A percentile compares a stretch with the other conserved stretches of the same genome.
Evolutionary conservation across 2,329 filamentous ascomycete species (phyloP).

Genomic region (Fusarium nisikadoi): DNA sequence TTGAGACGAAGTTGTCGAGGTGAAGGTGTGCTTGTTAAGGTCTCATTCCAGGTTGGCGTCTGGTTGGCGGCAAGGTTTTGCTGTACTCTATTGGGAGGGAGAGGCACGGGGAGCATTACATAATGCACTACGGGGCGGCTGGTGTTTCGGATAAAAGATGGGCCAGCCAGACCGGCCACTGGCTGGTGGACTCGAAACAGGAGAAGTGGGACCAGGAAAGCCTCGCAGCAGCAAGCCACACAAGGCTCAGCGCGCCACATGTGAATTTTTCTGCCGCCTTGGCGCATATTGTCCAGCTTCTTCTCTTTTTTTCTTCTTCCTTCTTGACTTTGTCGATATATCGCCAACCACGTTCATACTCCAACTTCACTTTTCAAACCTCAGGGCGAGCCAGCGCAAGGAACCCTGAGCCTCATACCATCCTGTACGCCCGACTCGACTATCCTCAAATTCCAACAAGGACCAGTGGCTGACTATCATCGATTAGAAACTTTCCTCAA

Average conservation of each 20-base stretch:
- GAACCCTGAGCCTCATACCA: conserved; percentile 60
- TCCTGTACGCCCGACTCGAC: conserved; percentile 16
- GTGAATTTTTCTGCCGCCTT: conserved; percentile 40
- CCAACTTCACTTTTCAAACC: conserved; percentile 32
- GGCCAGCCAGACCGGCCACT: neutral
- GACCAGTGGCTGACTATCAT: conserved; percentile 24
- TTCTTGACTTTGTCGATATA: conserved; percentile 27
- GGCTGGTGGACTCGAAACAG: neutral
- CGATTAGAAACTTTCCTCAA: conserved; percentile 18
- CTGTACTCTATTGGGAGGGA: conserved; percentile 45
- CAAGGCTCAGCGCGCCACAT: conserved; percentile 35
- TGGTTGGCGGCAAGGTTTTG: conserved; percentile 57
- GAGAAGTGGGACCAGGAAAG: neutral
- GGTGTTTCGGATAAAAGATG: conserved; percentile 38
- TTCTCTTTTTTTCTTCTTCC: conserved; percentile 32
- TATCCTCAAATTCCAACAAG: neutral
- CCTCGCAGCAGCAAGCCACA: conserved; percentile 23
- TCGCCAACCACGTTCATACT: conserved; percentile 26
- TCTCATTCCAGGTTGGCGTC: conserved; percentile 53
- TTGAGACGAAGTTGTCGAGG: conserved; percentile 40
- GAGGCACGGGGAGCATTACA: conserved; percentile 46
- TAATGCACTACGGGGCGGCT: conserved; percentile 39
- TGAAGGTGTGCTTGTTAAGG: conserved; percentile 50
- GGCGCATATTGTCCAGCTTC: conserved; percentile 25
- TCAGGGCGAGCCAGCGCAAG: conserved; percentile 71